Conservation (phyloP, 2,329 filamentous ascomycete species). For the Colletotrichum navitas region DNA sequence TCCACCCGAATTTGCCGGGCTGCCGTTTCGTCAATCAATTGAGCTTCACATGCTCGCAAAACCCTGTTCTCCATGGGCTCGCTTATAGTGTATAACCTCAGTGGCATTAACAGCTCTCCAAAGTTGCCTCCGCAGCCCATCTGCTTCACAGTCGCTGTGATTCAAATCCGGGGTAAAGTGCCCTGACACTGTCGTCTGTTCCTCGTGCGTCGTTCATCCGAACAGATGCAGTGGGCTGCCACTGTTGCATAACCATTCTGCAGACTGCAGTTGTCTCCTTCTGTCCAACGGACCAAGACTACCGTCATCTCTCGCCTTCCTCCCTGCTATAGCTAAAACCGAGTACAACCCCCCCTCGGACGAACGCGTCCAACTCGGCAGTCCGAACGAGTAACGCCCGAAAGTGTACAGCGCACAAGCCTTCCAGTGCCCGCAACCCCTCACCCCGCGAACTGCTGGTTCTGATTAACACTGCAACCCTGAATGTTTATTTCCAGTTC, state of each 20-base stretch:
- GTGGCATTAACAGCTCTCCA: conserved; percentile 2
- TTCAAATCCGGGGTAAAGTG: conserved; percentile 32
- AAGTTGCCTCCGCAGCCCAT: conserved; percentile 28
- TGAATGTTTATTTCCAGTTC: conserved; percentile 19
- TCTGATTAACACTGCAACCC: conserved; percentile 18
- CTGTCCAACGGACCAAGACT: conserved; percentile 18
- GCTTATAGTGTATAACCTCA: background rate
- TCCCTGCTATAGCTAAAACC: background rate
- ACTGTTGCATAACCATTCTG: background rate
- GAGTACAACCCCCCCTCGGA: background rate
- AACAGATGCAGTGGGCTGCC: background rate
- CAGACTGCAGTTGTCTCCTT: conserved; percentile 10
- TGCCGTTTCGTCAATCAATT: conserved; percentile 2
- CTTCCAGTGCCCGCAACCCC: background rate
- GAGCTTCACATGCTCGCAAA: conserved; percentile 12
- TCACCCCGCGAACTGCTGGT: conserved; percentile 1
- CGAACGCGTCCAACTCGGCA: background rate
- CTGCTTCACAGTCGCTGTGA: conserved; percentile 22
- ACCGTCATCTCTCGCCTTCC: background rate
- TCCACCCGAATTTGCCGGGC: background rate
- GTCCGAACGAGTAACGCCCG: background rate
- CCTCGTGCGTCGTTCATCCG: background rate
- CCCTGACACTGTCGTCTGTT: conserved; percentile 23
- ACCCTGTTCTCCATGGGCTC: background rate
- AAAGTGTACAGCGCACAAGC: background rate